Percentiles rank a stretch among this genome's conserved stretches.
phyloP scores from a whole-genome alignment of 2,329 filamentous ascomycete genomes.

The Sporothrix variecibatus region DNA sequence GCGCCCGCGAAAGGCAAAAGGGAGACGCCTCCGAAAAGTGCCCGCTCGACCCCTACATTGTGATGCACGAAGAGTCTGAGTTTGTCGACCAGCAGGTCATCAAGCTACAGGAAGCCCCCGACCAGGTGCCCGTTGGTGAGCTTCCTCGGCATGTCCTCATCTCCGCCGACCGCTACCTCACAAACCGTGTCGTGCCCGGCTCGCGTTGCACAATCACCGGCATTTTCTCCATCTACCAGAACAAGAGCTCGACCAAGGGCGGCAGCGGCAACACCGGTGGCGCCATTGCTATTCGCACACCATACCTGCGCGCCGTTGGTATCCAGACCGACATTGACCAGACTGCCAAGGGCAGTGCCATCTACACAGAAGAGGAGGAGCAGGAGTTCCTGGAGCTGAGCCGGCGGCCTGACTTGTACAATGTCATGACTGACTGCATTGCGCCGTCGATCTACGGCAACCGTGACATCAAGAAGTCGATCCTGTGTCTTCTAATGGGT shows the following conservation, averaged over 20 bases:
- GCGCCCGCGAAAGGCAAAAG: conserved; percentile 62
- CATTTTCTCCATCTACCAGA: conserved; percentile 97
- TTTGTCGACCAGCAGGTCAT: conserved; percentile 99
- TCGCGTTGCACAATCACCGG: conserved; percentile 95
- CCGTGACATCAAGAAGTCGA: conserved; percentile 93
- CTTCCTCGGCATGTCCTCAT: conserved; percentile 92
- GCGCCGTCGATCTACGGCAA: conserved; percentile 98
- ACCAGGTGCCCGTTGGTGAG: conserved; percentile 96
- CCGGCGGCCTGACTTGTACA: conserved; percentile 87
- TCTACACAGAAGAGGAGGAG: conserved; percentile 93
- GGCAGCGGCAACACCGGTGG: conserved; percentile 66
- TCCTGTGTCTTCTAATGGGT: conserved; percentile 88
- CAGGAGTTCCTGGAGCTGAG: conserved; percentile 94
- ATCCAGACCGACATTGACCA: conserved; percentile 90
- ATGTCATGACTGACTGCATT: conserved; percentile 85
- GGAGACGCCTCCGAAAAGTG: conserved; percentile 74
- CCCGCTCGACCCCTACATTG: conserved; percentile 92
- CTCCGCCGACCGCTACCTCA: conserved; percentile 93
- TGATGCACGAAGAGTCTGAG: conserved; percentile 87
- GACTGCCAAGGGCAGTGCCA: conserved; percentile 77
- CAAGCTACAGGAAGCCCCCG: conserved; percentile 95
- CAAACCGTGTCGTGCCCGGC: conserved; percentile 92
- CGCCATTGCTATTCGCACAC: conserved; percentile 92
- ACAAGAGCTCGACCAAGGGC: conserved; percentile 70
- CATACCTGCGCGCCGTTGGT: conserved; percentile 89